Evolutionary conservation across 495 filamentous ascomycete genomes (phyloP), one percentile per base, ranked within the genome.

Genomic region (Trichoderma asperelloides): DNA sequence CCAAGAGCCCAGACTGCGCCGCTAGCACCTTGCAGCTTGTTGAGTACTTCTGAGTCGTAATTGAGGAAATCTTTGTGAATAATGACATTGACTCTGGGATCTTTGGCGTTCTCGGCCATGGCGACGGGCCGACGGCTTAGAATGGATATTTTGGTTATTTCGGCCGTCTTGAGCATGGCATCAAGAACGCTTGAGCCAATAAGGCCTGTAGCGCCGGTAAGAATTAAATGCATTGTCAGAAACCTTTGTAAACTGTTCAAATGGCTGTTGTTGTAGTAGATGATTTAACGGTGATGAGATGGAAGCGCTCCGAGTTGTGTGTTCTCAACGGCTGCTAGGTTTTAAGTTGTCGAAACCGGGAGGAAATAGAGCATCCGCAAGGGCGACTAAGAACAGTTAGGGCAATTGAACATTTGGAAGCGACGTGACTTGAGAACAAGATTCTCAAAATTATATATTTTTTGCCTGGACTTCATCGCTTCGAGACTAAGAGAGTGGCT

Each of bases 1-100:
- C 89, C 89, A 66, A 86, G 74, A 11, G 89, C 89, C 89, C 89
- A 92, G 0, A 92, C 86, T 65, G 84, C 87, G 0, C 86, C 89
- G 8, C 81, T 78, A 0, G 87, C 89, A 13, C 82, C 89, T 68
- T 81, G 82, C 0, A 92, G 74, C 70, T 88, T 76, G 18, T 82
- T 79, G 3, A 91, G 76, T 0, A 91, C 63, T 2, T 81, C 79
- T 0, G 71, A 68, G 15, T 81, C 76, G 70, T 90, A 91, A 7
- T 72, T 74, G 11, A 76, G 71, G 68, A 88, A 92, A 72, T 91
- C 86, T 47, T 84, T 82, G 69, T 91, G 87, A 1, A 86, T 78
- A 68, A 90, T 87, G 47, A 91, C 84, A 16, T 84, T 81, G 39
- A 86, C 80, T 39, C 82, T 80, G 12, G 74, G 72, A 67, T 88